Conservation (phyloP, 345 rosid species). For the Brassica rapa region DNA sequence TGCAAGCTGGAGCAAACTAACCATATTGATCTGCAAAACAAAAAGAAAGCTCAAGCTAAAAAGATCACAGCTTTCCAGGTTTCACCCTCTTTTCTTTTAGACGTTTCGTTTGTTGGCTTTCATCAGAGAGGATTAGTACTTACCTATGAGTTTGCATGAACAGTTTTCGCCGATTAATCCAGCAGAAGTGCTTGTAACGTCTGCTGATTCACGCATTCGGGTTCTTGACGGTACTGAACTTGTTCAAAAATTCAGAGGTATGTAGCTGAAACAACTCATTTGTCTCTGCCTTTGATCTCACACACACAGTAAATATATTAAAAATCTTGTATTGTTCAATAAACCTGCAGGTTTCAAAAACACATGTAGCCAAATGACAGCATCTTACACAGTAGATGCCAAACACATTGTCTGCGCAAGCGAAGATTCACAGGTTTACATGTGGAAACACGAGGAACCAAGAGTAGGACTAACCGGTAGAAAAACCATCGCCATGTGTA, state of each 20-base stretch:
- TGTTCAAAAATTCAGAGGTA: slow-evolving; percentile 77
- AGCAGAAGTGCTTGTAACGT: slow-evolving; percentile 78
- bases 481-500: slow-evolving; percentile 43
- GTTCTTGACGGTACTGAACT: slow-evolving; percentile 65
- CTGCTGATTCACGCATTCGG: slow-evolving; percentile 90
- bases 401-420: slow-evolving; percentile 76
- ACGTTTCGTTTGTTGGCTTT: background rate
- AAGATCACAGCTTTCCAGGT: slow-evolving; percentile 98
- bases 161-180: slow-evolving; percentile 80
- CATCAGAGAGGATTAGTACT: slow-evolving; percentile 4
- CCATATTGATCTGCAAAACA: slow-evolving; percentile 57
- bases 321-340: slow-evolving; percentile 1
- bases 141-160: slow-evolving; percentile 18
- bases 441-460: slow-evolving; percentile 71
- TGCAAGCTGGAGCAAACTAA: slow-evolving; percentile 58
- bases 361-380: slow-evolving; percentile 81
- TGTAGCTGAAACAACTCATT: background rate
- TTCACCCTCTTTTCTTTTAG: background rate
- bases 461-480: slow-evolving; percentile 46
- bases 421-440: slow-evolving; percentile 82
- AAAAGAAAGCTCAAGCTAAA: slow-evolving; percentile 60
- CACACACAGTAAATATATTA: too few species aligned
- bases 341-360: slow-evolving; percentile 66
- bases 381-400: slow-evolving; percentile 74
- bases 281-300: background rate